Percentiles rank a stretch among this genome's conserved stretches.
Conservation (phyloP, 2,329 filamentous ascomycete species). For the Aspergillus sp. region DNA sequence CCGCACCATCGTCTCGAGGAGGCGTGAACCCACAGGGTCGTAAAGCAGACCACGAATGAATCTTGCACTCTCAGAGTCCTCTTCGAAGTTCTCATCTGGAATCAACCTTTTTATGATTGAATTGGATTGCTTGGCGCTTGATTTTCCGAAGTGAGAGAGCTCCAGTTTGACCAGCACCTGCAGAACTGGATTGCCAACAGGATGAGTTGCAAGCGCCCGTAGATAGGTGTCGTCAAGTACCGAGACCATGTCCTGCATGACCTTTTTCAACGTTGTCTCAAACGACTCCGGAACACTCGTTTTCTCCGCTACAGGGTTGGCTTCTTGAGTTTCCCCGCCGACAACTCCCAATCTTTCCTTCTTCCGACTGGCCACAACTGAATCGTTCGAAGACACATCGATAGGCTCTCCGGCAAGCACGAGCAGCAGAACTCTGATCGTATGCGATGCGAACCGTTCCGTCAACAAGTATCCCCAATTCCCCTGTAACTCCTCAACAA, state of each 20-base stretch:
- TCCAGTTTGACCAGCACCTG: conserved; percentile 88
- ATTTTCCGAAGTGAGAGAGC: conserved; percentile 69
- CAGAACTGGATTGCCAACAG: conserved; percentile 88
- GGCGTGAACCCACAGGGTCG: conserved; percentile 82
- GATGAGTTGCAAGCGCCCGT: conserved; percentile 80
- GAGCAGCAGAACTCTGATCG: conserved; percentile 79
- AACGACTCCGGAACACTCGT: conserved; percentile 75
- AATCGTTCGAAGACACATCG: conserved; percentile 66
- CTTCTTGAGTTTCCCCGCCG: conserved; percentile 50
- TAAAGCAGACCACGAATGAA: conserved; percentile 89
- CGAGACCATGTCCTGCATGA: conserved; percentile 73
- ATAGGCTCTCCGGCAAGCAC: conserved; percentile 82
- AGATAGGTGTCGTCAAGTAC: conserved; percentile 77
- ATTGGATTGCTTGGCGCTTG: conserved; percentile 62
- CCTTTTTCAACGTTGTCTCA: conserved; percentile 71
- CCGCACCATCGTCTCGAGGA: conserved; percentile 82
- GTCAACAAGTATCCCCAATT: conserved; percentile 81
- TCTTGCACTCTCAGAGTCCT: conserved; percentile 69
- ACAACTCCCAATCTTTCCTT: conserved; percentile 78
- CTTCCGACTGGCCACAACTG: conserved; percentile 83
- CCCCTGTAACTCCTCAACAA: conserved; percentile 83
- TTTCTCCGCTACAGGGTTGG: conserved; percentile 48
- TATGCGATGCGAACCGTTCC: conserved; percentile 86
- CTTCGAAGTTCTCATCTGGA: conserved; percentile 73
- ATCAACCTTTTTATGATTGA: conserved; percentile 75